Evolutionary conservation across 1,139 yeast species (phyloP), one percentile per base, ranked within the genome.

Genomic region (Pichia cactophila): DNA sequence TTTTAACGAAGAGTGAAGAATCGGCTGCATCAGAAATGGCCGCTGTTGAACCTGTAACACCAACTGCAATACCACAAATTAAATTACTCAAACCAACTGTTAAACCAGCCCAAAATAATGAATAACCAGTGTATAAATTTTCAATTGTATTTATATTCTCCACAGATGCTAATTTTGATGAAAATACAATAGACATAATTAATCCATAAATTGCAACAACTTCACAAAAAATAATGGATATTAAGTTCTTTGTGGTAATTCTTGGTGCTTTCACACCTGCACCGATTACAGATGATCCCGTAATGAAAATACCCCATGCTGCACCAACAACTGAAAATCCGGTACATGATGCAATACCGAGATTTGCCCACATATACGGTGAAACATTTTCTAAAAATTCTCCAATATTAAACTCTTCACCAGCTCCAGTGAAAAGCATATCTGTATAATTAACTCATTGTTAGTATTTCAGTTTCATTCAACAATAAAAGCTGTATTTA

Each of bases 21-120:
- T 94, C 97, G 14, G 98, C 97, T 36, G 99, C 99, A 70, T 94
- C 99, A 47, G 95, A 81, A 55, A 94, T 81, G 44, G 99, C 99
- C 43, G 98, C 98, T 31, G 97, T 92, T 29, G 97, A 84, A 45
- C 99, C 99, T 26, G 98, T 92, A 54, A 94, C 78, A 56, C 99
- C 99, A 46, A 94, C 99, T 11, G 97, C 92, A 54, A 94, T 75
- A 70, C 99, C 99, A 75, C 99, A 94, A 54, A 92, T 84, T 65
- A 94, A 77, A 68, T 94, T 94, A 61, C 95, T 82, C 35, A 86
- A 67, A 42, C 99, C 99, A 44, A 94, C 98, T 8, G 98, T 92
- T 49, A 90, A 65, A 23, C 99, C 99, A 29, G 97, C 98, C 99
- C 99, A 94, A 69, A 94, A 94, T 57, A 94, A 76, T 8, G 97